These are phyloP conservation scores for Dictyostelium firmibasis DNA, from an alignment of 78 protist genomes.

Conservation along the genomic window DNA sequence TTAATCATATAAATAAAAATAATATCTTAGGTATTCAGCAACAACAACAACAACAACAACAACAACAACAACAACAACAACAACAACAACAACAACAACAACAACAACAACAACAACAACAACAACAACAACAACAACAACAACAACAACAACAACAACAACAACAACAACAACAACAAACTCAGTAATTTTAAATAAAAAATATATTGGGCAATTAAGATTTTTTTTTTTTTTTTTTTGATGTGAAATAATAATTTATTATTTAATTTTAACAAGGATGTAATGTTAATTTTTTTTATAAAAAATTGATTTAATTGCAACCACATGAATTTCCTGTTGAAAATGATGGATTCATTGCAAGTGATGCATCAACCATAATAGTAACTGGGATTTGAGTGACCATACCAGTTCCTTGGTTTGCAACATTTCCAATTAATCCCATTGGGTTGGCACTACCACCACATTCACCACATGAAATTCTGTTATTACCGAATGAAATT, in stretches of 20 bases:
- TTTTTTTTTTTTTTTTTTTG: no score
- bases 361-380: background rate
- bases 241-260: background rate
- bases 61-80: background rate
- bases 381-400: background rate
- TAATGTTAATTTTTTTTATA: background rate
- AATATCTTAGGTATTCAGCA: no score
- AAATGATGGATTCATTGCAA: background rate
- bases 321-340: background rate
- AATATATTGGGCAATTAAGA: background rate
- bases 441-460: background rate
- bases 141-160: background rate
- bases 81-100: background rate
- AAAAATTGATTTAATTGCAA: background rate
- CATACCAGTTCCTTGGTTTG: background rate
- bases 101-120: background rate
- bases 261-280: background rate
- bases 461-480: background rate
- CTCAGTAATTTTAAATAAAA: background rate
- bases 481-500: background rate
- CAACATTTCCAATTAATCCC: background rate
- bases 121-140: background rate
- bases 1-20: no score
- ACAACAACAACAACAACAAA: background rate
- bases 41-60: background rate